A percentile compares a stretch with the other conserved stretches of the same genome.
phyloP scores from a whole-genome alignment of 2,329 filamentous ascomycete genomes.

The Botrytis cinerea region DNA sequence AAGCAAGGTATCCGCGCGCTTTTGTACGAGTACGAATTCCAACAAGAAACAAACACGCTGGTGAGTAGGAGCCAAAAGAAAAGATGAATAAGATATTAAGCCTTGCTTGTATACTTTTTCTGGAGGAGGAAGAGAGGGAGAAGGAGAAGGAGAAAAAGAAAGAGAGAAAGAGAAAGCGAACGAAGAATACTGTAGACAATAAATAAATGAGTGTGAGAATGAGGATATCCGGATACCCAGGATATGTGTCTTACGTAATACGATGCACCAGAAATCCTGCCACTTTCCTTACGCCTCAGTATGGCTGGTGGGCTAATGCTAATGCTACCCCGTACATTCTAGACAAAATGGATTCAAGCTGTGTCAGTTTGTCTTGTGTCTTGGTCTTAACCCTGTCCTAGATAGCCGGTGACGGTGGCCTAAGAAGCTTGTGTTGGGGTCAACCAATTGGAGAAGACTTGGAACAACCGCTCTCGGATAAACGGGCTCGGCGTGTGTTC shows the following conservation, averaged over 20 bases:
- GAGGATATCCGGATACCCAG: not conserved
- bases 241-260: not conserved
- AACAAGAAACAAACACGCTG: not conserved
- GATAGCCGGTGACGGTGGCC: not conserved
- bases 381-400: not conserved
- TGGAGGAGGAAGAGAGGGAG: not conserved
- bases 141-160: too few relatives aligned
- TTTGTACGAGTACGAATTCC: constrained; percentile 10
- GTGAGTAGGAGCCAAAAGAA: not conserved
- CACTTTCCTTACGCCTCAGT: not conserved
- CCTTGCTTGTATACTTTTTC: not conserved
- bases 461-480: not conserved
- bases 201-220: not conserved
- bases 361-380: not conserved
- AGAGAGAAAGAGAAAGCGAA: too few relatives aligned
- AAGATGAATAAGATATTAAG: not conserved
- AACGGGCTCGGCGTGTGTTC: constrained; percentile 1
- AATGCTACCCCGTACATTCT: not conserved
- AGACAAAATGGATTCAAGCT: not conserved
- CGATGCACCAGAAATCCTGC: not conserved
- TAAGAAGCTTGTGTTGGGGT: not conserved
- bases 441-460: not conserved
- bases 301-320: not conserved
- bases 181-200: not conserved
- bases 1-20: not conserved